A percentile compares a stretch with the other conserved stretches of the same genome.
These are phyloP conservation scores for Microsporum audouinii DNA, from an alignment of 2,329 filamentous ascomycete species.

Conservation along the genomic window DNA sequence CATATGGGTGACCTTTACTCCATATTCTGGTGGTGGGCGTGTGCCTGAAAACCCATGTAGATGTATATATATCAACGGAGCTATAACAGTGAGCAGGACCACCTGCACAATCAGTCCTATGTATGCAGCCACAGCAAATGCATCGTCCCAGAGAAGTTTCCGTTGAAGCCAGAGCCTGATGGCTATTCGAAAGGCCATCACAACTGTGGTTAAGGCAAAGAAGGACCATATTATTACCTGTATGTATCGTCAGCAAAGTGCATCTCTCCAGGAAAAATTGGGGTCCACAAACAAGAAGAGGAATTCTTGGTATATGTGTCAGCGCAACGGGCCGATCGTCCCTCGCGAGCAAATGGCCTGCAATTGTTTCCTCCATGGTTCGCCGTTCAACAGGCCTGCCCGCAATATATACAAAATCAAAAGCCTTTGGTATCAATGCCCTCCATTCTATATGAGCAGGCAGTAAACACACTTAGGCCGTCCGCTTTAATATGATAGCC, in stretches of 20 bases:
- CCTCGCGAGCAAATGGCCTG: not conserved
- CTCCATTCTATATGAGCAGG: not conserved
- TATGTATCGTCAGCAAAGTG: not conserved
- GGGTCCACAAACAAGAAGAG: not conserved
- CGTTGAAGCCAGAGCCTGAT: constrained; percentile 12
- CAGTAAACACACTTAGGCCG: not conserved
- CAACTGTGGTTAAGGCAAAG: constrained; percentile 8
- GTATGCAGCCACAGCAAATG: constrained; percentile 6
- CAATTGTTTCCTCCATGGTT: not conserved
- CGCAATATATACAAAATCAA: not conserved
- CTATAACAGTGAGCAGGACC: constrained; percentile 5
- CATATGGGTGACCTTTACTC: constrained; percentile 6
- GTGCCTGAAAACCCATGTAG: constrained; percentile 3
- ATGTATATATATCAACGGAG: constrained; percentile 9
- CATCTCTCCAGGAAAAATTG: not conserved
- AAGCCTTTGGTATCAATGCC: not conserved
- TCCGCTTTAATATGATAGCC: not conserved
- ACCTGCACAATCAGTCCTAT: constrained; percentile 6
- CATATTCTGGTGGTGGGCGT: constrained; percentile 5
- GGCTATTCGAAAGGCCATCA: constrained; percentile 5
- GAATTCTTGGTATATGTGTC: not conserved
- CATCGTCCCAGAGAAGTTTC: constrained; percentile 11
- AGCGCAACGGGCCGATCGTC: not conserved
- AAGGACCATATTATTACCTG: constrained; percentile 11
- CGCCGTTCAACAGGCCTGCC: not conserved